Base-by-base conservation (phyloP, 352 stramenopile genomes). In the Chrysophaeum taylorii region DNA sequence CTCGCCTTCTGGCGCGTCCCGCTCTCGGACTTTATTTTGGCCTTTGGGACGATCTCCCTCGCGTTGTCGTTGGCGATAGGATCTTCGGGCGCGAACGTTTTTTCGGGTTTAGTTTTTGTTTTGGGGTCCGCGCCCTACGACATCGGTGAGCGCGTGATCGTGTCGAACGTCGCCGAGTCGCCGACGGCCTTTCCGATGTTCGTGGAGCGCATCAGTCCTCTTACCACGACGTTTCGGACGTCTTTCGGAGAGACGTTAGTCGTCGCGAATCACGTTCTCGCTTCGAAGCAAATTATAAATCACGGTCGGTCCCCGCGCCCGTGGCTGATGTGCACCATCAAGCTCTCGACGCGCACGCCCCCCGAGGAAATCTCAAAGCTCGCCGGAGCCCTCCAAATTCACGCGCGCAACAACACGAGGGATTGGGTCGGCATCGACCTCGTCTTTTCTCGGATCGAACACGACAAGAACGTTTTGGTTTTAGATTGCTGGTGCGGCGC, bases 111-210 rank as follows among this genome's bases (percentile, higher is more conserved):
- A 5, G 25, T 69, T 21, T 69, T 69, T 29, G 14, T 69, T 21
- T 21, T 69, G 7, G 29, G n/a, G 18, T 37, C 21, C 16, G 33
- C 36, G 9, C 36, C 62, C 5, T 69, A 52, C 62, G 62, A 69
- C 62, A 45, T 69, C 16, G 62, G 62, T 2, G 62, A 69, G 35
- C 29, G 62, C 5, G 62, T 69, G 33, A 35, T 23, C 9, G 25
- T 69, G 14, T 21, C 14, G 5, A 48, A 48, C 41, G 45, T 57
- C 45, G 45, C 9, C 9, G 9, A 57, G 45, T 21, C 21, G 14
- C 14, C 14, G 12, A n/a, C n/a, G n/a, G n/a, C n/a, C n/a, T n/a
- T n/a, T n/a, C 45, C 45, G 9, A 57, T 57, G 45, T n/a, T n/a
- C n/a, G n/a, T n/a, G n/a, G n/a, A n/a, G n/a, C n/a, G n/a, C n/a